phyloP scores from a whole-genome alignment of 1,139 yeast species.

The Debaryomyces subglobosus region DNA sequence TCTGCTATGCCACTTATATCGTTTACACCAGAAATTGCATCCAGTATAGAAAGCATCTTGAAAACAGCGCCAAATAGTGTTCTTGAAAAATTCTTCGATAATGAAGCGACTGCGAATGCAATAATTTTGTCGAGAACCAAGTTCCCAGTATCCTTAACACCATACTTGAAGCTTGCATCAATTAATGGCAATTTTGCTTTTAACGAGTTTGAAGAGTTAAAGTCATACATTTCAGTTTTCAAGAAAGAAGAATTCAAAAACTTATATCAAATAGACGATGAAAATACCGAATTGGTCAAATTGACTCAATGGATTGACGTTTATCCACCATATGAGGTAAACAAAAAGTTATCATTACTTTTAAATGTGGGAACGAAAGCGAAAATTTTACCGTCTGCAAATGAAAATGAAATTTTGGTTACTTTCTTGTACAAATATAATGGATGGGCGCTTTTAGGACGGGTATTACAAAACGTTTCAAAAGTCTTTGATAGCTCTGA shows the following conservation, averaged over 20 bases:
- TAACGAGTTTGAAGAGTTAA: slow-evolving; percentile 59
- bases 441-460: slow-evolving; percentile 87
- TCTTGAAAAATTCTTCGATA: slow-evolving; percentile 59
- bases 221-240: slow-evolving; percentile 58
- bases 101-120: slow-evolving; percentile 56
- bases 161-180: slow-evolving; percentile 63
- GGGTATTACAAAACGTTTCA: slow-evolving; percentile 68
- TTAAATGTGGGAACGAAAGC: slow-evolving; percentile 66
- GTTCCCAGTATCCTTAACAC: slow-evolving; percentile 68
- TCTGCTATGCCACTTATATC: slow-evolving; percentile 66
- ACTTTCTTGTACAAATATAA: slow-evolving; percentile 74
- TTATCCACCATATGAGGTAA: slow-evolving; percentile 53
- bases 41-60: slow-evolving; percentile 53
- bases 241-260: slow-evolving; percentile 38
- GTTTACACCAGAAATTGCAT: slow-evolving; percentile 57
- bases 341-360: slow-evolving; percentile 47
- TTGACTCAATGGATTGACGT: slow-evolving; percentile 44
- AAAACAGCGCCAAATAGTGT: slow-evolving; percentile 57
- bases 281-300: slow-evolving; percentile 53
- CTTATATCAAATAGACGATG: slow-evolving; percentile 52
- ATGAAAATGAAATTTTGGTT: slow-evolving; percentile 52
- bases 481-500: slow-evolving; percentile 39
- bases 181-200: slow-evolving; percentile 70
- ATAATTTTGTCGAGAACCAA: slow-evolving; percentile 68
- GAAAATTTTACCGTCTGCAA: slow-evolving; percentile 57